Evolutionary conservation across 2,329 filamentous ascomycete genomes (phyloP).

Genomic region (Knoxdaviesia capensis): DNA sequence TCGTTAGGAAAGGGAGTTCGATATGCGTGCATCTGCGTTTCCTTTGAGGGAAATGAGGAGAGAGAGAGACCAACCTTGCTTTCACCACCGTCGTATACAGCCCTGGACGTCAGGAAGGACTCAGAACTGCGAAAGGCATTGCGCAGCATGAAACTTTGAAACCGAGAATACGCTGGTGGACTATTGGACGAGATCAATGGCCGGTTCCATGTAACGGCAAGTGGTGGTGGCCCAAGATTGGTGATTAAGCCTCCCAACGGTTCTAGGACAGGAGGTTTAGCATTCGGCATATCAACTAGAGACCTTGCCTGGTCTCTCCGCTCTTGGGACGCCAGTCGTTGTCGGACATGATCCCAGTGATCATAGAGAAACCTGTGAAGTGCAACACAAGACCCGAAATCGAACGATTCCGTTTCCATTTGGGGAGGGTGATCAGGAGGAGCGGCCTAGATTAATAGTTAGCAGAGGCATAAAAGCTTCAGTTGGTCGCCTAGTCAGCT

Average conservation of each 20-base stretch:
- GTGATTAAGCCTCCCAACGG: conserved; percentile 40
- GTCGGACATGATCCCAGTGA: conserved; percentile 49
- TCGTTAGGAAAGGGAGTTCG: conserved; percentile 4
- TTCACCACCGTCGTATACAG: conserved; percentile 51
- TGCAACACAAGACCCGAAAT: conserved; percentile 51
- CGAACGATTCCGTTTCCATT: conserved; percentile 30
- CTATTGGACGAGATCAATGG: conserved; percentile 43
- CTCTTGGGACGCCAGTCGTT: conserved; percentile 40
- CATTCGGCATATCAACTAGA: conserved; percentile 29
- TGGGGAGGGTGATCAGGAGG: conserved; percentile 23
- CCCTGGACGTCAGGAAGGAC: conserved; percentile 40
- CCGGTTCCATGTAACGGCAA: conserved; percentile 50
- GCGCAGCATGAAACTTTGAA: conserved; percentile 53
- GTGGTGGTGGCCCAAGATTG: conserved; percentile 44
- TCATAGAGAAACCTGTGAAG: conserved; percentile 51
- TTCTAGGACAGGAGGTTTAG: conserved; percentile 36
- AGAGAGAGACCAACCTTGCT: conserved; percentile 28
- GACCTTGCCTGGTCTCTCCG: conserved; percentile 34
- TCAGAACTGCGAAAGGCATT: conserved; percentile 47
- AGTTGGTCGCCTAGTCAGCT: neutral
- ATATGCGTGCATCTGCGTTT: too few species aligned
- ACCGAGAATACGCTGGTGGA: conserved; percentile 44
- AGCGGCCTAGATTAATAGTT: conserved; percentile 16
- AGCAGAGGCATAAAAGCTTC: too few species aligned
- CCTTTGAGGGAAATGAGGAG: neutral